phyloP scores from a whole-genome alignment of 2,329 filamentous ascomycete species.

The Trichoderma gracile region DNA sequence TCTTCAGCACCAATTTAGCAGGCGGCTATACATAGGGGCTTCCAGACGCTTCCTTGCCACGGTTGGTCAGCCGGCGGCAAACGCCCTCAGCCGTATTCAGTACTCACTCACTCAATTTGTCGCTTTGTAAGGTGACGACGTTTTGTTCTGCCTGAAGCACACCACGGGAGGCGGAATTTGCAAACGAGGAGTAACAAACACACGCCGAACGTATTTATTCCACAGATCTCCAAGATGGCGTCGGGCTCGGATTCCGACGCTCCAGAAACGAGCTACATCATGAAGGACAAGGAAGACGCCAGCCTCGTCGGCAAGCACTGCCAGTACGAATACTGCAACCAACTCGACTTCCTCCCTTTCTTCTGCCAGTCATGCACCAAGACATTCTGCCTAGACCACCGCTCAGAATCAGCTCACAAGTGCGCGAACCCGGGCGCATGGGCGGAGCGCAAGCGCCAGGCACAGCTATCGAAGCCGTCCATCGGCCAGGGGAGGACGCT shows the following conservation, averaged over 20 bases:
- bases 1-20: conserved; percentile 6
- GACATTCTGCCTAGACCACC: conserved; percentile 92
- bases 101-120: background rate
- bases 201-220: conserved; percentile 12
- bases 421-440: conserved; percentile 62
- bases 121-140: conserved; percentile 33
- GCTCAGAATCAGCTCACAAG: conserved; percentile 78
- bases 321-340: conserved; percentile 86
- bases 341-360: conserved; percentile 95
- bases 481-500: conserved; percentile 57
- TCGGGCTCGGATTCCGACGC: conserved; percentile 48
- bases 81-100: conserved; percentile 13
- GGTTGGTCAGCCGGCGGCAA: conserved; percentile 23
- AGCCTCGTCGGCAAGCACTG: conserved; percentile 88
- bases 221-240: conserved; percentile 48
- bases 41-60: conserved; percentile 38
- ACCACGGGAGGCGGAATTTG: conserved; percentile 20
- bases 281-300: conserved; percentile 72
- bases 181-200: background rate
- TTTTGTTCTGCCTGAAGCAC: conserved; percentile 33
- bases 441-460: conserved; percentile 58
- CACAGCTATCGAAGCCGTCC: conserved; percentile 54
- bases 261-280: conserved; percentile 64
- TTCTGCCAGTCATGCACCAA: conserved; percentile 83
- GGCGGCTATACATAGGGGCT: conserved; percentile 31